Conservation (phyloP, 164 flowering plant genomes). For the Litsea cubeba region DNA sequence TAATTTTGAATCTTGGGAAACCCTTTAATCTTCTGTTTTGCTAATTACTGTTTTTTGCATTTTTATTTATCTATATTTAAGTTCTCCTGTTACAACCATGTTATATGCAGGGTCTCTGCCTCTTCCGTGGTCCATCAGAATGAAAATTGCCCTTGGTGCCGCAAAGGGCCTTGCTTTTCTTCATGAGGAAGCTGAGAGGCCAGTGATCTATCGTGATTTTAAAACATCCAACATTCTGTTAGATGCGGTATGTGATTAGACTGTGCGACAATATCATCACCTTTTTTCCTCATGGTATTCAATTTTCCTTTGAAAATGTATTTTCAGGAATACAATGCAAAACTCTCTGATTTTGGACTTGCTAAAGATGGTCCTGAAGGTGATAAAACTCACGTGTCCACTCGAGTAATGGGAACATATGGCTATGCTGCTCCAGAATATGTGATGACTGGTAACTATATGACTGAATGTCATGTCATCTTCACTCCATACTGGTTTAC, state of each 20-base stretch:
- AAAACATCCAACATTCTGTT: slow-evolving; percentile 40
- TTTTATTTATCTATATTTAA: slow-evolving; percentile 12
- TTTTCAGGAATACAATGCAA: slow-evolving; percentile 72
- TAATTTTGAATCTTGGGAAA: background rate
- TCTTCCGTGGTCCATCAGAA: slow-evolving; percentile 40
- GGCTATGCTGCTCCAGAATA: slow-evolving; percentile 88
- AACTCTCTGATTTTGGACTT: slow-evolving; percentile 81
- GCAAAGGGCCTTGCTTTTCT: slow-evolving; percentile 45
- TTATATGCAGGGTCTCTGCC: slow-evolving; percentile 36
- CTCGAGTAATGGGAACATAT: slow-evolving; percentile 86
- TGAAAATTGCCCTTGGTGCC: slow-evolving; percentile 46
- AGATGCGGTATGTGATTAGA: slow-evolving; percentile 35
- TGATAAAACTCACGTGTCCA: slow-evolving; percentile 79
- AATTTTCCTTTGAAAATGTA: slow-evolving; percentile 5
- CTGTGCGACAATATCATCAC: background rate
- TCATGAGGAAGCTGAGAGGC: slow-evolving; percentile 44
- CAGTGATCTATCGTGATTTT: slow-evolving; percentile 41
- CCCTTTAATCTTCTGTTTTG: background rate
- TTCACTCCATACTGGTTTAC: too few relatives aligned
- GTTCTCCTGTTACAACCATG: slow-evolving; percentile 23
- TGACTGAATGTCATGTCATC: background rate
- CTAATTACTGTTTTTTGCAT: background rate
- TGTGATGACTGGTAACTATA: slow-evolving; percentile 66
- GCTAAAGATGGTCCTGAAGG: slow-evolving; percentile 91
- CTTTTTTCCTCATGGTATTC: background rate